phyloP scores from a whole-genome alignment of 345 rosid genomes.

The Brassica rapa region DNA sequence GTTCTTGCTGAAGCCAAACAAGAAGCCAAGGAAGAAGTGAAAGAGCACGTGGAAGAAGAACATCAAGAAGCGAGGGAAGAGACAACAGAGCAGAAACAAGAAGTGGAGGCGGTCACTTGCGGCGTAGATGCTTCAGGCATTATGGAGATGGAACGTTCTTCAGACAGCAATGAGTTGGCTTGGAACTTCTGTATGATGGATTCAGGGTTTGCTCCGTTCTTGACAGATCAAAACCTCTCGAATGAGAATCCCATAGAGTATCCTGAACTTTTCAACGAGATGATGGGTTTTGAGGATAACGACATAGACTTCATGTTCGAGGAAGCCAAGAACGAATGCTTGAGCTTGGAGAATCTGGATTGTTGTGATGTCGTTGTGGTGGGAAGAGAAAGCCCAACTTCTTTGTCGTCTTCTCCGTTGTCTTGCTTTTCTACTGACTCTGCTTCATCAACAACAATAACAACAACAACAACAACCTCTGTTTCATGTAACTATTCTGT shows the following conservation, averaged over 20 bases:
- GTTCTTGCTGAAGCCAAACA: constrained; percentile 32
- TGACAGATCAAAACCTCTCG: constrained; percentile 38
- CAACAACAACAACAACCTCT: constrained; percentile 44
- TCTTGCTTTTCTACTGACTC: constrained; percentile 41
- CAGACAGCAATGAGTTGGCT: constrained; percentile 45
- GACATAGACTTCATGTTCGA: constrained; percentile 71
- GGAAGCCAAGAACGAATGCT: constrained; percentile 28
- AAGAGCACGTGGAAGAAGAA: constrained; percentile 17
- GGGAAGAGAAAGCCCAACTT: constrained; percentile 41
- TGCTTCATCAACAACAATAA: constrained; percentile 44
- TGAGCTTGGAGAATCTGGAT: constrained; percentile 33
- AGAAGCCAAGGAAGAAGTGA: constrained; percentile 25
- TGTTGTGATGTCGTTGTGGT: constrained; percentile 34
- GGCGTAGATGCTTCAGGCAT: constrained; percentile 46
- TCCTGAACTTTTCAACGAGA: constrained; percentile 57
- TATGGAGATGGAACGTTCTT: constrained; percentile 32
- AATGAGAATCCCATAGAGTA: constrained; percentile 47
- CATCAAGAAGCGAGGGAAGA: constrained; percentile 18
- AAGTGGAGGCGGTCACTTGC: constrained; percentile 33
- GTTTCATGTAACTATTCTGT: constrained; percentile 58
- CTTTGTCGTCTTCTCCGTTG: constrained; percentile 38
- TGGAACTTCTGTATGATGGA: constrained; percentile 77
- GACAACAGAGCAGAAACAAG: constrained; percentile 20
- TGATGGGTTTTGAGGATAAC: constrained; percentile 67
- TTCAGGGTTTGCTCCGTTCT: constrained; percentile 44